A percentile compares a stretch with the other conserved stretches of the same genome.
phyloP scores from a whole-genome alignment of 164 flowering plant genomes.

The Nymphaea thermarum region DNA sequence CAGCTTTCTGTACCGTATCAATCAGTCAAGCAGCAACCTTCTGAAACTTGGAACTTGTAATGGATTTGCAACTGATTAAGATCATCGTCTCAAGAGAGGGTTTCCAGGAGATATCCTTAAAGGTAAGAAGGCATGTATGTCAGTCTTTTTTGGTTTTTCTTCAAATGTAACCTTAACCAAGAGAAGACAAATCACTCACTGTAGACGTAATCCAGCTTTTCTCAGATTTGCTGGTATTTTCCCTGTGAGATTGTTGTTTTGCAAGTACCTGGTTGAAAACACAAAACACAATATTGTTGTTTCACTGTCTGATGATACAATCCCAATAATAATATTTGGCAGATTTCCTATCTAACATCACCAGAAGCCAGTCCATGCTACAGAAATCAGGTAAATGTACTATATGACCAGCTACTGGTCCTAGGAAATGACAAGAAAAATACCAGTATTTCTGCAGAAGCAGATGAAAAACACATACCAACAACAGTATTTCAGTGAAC shows the following conservation, averaged over 20 bases:
- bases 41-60: not conserved
- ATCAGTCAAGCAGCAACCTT: not conserved
- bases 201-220: conserved; percentile 46
- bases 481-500: too few relatives aligned
- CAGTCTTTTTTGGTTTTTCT: conserved; percentile 3
- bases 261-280: conserved; percentile 45
- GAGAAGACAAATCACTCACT: conserved; percentile 25
- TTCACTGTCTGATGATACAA: not conserved
- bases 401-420: too few relatives aligned
- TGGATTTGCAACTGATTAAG: not conserved
- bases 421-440: too few relatives aligned
- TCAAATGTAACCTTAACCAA: not conserved
- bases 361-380: too few relatives aligned
- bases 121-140: conserved; percentile 4
- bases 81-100: conserved; percentile 12
- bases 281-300: not conserved
- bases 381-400: too few relatives aligned
- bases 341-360: too few relatives aligned
- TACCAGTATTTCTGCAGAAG: too few relatives aligned
- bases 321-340: too few relatives aligned
- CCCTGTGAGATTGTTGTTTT: conserved; percentile 76
- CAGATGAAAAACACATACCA: too few relatives aligned
- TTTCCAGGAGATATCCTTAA: conserved; percentile 63
- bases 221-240: conserved; percentile 47
- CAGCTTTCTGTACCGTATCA: not conserved